These are phyloP conservation scores for Thelephora aurantiotincta DNA, from an alignment of 768 basidiomycete species.

Conservation along the genomic window DNA sequence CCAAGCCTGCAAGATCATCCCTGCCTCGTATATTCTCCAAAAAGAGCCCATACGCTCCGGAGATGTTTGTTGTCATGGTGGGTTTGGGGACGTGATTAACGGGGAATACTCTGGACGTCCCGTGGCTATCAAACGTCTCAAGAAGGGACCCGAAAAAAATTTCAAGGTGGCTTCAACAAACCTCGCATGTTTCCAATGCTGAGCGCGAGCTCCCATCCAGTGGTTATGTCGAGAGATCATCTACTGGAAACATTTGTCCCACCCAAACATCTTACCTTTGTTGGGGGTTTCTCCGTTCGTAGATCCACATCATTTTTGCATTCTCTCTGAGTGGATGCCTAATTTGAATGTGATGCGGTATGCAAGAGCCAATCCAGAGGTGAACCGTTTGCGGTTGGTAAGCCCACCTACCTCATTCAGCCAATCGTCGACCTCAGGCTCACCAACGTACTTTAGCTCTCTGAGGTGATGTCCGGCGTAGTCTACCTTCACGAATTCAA, in stretches of 20 bases:
- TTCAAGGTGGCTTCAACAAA: too few relatives aligned
- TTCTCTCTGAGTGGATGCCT: conserved; percentile 7
- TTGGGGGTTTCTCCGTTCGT: conserved; percentile 5
- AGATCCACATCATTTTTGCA: conserved; percentile 1
- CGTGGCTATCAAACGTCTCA: too few relatives aligned
- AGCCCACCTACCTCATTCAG: background rate
- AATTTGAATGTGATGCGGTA: conserved; percentile 7
- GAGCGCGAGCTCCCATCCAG: background rate
- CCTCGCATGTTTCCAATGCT: too few relatives aligned
- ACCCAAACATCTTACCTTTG: conserved; percentile 8
- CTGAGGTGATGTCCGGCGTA: too few relatives aligned
- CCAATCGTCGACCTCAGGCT: too few relatives aligned
- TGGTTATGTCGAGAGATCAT: conserved; percentile 5
- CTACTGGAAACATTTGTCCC: conserved; percentile 9
- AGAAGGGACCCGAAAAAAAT: too few relatives aligned
- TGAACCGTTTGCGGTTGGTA: conserved; percentile 6
- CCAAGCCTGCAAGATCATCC: too few relatives aligned
- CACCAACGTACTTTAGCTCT: too few relatives aligned
- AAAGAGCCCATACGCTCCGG: too few relatives aligned
- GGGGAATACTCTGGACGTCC: background rate
- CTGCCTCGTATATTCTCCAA: too few relatives aligned
- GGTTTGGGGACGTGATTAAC: background rate
- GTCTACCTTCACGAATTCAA: too few relatives aligned
- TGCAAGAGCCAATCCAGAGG: conserved; percentile 4
- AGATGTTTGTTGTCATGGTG: background rate